Evolutionary conservation across 768 basidiomycete species (phyloP).

Genomic region (Pleurotus tuoliensis): DNA sequence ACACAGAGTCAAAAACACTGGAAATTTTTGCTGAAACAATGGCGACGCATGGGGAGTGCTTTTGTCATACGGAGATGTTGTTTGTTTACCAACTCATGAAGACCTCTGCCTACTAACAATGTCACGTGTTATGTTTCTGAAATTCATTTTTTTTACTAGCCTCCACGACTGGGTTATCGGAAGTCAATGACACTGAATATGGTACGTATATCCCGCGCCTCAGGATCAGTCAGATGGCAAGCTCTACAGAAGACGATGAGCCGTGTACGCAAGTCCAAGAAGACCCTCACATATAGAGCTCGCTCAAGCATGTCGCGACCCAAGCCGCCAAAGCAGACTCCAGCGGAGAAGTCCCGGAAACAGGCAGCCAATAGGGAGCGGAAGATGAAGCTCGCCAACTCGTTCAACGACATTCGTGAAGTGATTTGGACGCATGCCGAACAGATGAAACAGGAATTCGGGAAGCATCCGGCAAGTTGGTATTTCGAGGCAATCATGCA

Average conservation of each 20-base stretch:
- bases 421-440: not conserved
- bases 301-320: too few species aligned
- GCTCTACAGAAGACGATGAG: too few species aligned
- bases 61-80: not conserved
- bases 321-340: too few species aligned
- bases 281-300: too few species aligned
- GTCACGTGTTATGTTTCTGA: too few species aligned
- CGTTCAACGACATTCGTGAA: not conserved
- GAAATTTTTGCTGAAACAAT: not conserved
- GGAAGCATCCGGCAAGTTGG: not conserved
- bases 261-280: too few species aligned
- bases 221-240: too few species aligned
- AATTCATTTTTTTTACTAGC: too few species aligned
- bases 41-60: not conserved
- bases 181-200: too few species aligned
- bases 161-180: too few species aligned
- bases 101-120: not conserved
- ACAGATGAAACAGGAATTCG: constrained; percentile 4
- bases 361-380: not conserved
- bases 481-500: not conserved
- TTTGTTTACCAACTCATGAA: not conserved
- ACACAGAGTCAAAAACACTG: not conserved
- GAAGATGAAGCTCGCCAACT: not conserved
- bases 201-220: too few species aligned
- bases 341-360: not conserved